Conservation (phyloP, 768 basidiomycete species). For the Dendrothele bispora region DNA sequence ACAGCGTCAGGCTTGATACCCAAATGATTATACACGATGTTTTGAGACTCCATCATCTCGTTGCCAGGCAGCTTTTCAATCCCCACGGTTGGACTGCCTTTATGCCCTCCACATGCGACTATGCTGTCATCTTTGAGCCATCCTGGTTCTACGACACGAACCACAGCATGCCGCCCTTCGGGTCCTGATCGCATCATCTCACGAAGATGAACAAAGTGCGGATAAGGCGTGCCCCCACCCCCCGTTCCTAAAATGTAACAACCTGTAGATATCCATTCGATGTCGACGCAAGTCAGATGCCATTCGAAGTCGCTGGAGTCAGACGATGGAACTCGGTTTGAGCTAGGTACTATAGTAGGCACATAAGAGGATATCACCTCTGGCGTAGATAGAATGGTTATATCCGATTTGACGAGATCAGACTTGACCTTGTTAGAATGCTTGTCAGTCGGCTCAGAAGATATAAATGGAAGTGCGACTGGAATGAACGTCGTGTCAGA, state of each 20-base stretch:
- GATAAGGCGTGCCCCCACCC: constrained; percentile 53
- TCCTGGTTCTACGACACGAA: constrained; percentile 39
- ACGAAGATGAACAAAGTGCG: constrained; percentile 41
- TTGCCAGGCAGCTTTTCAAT: constrained; percentile 36
- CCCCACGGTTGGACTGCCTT: constrained; percentile 37
- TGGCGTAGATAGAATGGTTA: background rate
- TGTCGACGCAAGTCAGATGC: constrained; percentile 36
- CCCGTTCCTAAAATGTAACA: constrained; percentile 56
- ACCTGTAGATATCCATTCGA: constrained; percentile 54
- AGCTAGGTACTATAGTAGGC: constrained; percentile 4
- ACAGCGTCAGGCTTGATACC: constrained; percentile 25
- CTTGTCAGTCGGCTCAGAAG: background rate
- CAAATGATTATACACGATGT: constrained; percentile 17
- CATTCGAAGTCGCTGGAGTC: constrained; percentile 24
- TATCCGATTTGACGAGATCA: no score
- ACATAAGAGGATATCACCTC: constrained; percentile 1
- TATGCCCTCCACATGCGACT: constrained; percentile 37
- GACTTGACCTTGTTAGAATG: background rate
- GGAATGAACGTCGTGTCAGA: constrained; percentile 3
- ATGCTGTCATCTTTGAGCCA: constrained; percentile 37
- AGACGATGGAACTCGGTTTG: background rate
- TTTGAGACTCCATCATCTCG: constrained; percentile 23
- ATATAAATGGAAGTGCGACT: background rate
- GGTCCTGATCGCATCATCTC: constrained; percentile 50
- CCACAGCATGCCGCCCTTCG: constrained; percentile 32